Percentiles rank a stretch among this genome's conserved stretches.
phyloP scores from a whole-genome alignment of 1,284 basidiomycete genomes.

The Ustilago bromivora region DNA sequence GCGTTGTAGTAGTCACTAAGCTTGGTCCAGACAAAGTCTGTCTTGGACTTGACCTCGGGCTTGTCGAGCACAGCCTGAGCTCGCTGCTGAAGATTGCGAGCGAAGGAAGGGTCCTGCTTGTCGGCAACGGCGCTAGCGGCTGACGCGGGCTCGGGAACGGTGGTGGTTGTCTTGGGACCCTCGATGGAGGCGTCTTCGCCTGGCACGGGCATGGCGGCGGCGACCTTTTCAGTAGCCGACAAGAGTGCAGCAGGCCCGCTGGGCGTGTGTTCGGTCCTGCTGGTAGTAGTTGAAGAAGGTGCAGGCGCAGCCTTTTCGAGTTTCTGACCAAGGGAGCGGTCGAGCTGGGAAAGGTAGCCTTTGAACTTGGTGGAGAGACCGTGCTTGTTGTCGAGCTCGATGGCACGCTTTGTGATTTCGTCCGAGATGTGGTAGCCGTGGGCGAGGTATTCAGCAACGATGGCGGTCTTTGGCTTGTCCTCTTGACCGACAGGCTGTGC shows the following conservation, averaged over 20 bases:
- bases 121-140: constrained; percentile 12
- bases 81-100: constrained; percentile 49
- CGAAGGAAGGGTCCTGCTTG: constrained; percentile 47
- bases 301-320: constrained; percentile 41
- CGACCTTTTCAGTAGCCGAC: constrained; percentile 49
- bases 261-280: constrained; percentile 50
- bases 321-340: constrained; percentile 56
- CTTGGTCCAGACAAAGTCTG: constrained; percentile 59
- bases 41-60: constrained; percentile 59
- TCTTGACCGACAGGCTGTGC: constrained; percentile 54
- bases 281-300: constrained; percentile 30
- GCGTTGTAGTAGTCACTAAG: constrained; percentile 63
- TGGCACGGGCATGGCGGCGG: constrained; percentile 51
- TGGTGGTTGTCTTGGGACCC: constrained; percentile 54
- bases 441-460: constrained; percentile 62
- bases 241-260: constrained; percentile 47
- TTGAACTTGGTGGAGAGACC: constrained; percentile 58
- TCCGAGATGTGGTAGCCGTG: constrained; percentile 62
- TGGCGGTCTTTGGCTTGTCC: constrained; percentile 63
- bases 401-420: constrained; percentile 61
- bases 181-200: constrained; percentile 35
- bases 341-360: constrained; percentile 55
- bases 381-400: constrained; percentile 64
- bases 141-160: constrained; percentile 37
- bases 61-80: constrained; percentile 53